phyloP scores from a whole-genome alignment of 1,284 basidiomycete species.

The Sporisorium scitamineum region DNA sequence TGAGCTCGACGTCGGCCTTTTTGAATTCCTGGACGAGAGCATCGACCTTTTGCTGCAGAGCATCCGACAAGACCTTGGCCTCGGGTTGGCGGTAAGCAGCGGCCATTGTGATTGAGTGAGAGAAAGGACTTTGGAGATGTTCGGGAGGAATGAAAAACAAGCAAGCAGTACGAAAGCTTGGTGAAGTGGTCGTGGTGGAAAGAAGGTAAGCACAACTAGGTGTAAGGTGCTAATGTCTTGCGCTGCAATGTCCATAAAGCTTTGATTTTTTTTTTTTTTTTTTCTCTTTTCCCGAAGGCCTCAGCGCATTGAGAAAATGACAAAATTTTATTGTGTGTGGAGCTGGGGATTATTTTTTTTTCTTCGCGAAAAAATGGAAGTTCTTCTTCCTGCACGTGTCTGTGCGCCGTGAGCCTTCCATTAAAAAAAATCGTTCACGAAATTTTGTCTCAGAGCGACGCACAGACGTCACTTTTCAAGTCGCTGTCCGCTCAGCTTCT shows the following conservation, averaged over 20 bases:
- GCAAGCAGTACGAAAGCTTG: slow-evolving; percentile 1
- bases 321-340: slow-evolving; percentile 5
- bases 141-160: not conserved
- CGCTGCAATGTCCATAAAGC: slow-evolving; percentile 17
- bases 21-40: slow-evolving; percentile 55
- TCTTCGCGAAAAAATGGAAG: slow-evolving; percentile 21
- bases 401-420: slow-evolving; percentile 13
- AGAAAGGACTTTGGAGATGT: not conserved
- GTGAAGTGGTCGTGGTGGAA: not conserved
- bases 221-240: too few relatives aligned
- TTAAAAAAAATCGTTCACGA: slow-evolving; percentile 4
- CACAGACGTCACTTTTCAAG: not conserved
- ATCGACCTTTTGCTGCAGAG: slow-evolving; percentile 50
- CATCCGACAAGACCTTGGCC: slow-evolving; percentile 47
- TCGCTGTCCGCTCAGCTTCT: too few relatives aligned
- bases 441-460: too few relatives aligned
- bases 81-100: slow-evolving; percentile 45
- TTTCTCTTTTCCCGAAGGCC: not conserved
- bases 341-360: not conserved
- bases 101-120: slow-evolving; percentile 20
- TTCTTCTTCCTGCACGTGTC: slow-evolving; percentile 30
- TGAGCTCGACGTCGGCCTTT: slow-evolving; percentile 56
- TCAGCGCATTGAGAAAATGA: slow-evolving; percentile 10
- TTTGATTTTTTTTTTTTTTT: too few relatives aligned
- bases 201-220: not conserved